A percentile compares a stretch with the other conserved stretches of the same genome.
phyloP scores from a whole-genome alignment of 495 filamentous ascomycete genomes.

The Rusavskia elegans region DNA sequence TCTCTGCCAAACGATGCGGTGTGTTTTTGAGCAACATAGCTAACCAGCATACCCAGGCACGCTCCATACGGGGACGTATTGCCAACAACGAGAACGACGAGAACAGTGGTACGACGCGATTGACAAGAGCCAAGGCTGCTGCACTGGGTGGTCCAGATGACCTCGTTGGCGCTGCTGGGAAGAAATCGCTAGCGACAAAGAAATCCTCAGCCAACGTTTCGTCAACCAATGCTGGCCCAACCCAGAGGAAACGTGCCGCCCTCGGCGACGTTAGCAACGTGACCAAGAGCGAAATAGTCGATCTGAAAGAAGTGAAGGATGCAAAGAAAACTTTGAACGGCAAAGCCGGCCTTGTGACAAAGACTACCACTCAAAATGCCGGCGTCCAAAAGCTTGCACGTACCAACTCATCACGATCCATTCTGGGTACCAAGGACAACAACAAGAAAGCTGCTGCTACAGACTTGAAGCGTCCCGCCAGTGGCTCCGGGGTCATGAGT shows the following conservation, averaged over 20 bases:
- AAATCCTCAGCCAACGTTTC: conserved; percentile 42
- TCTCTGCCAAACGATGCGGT: too few relatives aligned
- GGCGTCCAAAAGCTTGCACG: conserved; percentile 68
- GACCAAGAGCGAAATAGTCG: conserved; percentile 51
- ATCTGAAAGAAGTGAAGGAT: conserved; percentile 41
- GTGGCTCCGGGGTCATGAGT: conserved; percentile 50
- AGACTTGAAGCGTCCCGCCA: conserved; percentile 53
- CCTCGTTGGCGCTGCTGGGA: conserved; percentile 33
- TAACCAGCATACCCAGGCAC: conserved; percentile 23
- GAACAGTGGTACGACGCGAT: conserved; percentile 59
- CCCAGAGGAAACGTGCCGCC: conserved; percentile 51
- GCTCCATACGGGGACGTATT: conserved; percentile 44
- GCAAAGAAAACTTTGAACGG: conserved; percentile 51
- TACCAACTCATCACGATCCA: conserved; percentile 45
- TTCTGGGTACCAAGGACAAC: conserved; percentile 44
- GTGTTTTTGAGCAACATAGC: too few relatives aligned
- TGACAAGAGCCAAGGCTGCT: conserved; percentile 86
- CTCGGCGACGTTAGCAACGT: conserved; percentile 95
- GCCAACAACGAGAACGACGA: conserved; percentile 89
- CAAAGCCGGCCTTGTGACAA: conserved; percentile 55
- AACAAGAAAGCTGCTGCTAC: conserved; percentile 40
- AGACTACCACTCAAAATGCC: conserved; percentile 52
- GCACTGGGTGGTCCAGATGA: conserved; percentile 39
- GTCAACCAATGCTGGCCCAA: conserved; percentile 24
- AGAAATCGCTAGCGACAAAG: conserved; percentile 65